Evolutionary conservation across 2,329 filamentous ascomycete genomes (phyloP).

Genomic region (Parasarocladium wereldwijsianum): DNA sequence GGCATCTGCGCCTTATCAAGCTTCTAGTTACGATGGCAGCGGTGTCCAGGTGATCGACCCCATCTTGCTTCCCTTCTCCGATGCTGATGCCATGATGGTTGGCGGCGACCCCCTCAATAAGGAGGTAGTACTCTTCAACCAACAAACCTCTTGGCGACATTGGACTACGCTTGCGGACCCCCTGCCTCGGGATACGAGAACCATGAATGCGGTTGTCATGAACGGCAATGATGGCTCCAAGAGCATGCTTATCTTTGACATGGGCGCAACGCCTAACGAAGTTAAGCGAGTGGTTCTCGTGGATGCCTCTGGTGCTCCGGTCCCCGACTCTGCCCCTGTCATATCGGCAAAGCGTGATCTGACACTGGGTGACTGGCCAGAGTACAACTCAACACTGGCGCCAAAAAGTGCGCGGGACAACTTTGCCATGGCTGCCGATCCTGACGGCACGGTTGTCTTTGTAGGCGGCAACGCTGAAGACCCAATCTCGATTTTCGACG

Average conservation of each 20-base stretch:
- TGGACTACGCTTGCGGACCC: slow-evolving; percentile 48
- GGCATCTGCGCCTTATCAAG: slow-evolving; percentile 44
- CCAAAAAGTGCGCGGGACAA: slow-evolving; percentile 47
- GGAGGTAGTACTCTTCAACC: slow-evolving; percentile 58
- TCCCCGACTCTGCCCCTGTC: slow-evolving; percentile 30
- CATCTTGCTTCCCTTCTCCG: slow-evolving; percentile 60
- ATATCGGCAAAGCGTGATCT: slow-evolving; percentile 23
- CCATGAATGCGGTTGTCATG: slow-evolving; percentile 49
- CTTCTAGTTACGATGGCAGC: background rate
- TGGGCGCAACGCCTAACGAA: slow-evolving; percentile 56
- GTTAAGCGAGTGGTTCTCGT: slow-evolving; percentile 58
- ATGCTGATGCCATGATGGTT: slow-evolving; percentile 55
- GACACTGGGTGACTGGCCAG: slow-evolving; percentile 53
- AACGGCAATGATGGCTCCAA: slow-evolving; percentile 62
- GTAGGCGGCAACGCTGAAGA: slow-evolving; percentile 58
- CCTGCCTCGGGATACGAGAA: slow-evolving; percentile 40
- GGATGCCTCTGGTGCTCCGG: slow-evolving; percentile 41
- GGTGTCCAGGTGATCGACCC: slow-evolving; percentile 39
- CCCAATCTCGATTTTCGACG: slow-evolving; percentile 64
- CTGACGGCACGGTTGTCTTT: slow-evolving; percentile 56
- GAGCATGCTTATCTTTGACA: slow-evolving; percentile 64
- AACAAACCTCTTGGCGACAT: slow-evolving; percentile 43
- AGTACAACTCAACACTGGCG: slow-evolving; percentile 63
- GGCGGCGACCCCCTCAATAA: slow-evolving; percentile 51
- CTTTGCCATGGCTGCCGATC: slow-evolving; percentile 56